These are phyloP conservation scores for Phaeodactylum tricornutum DNA, from an alignment of 108 stramenopile species.

Conservation along the genomic window DNA sequence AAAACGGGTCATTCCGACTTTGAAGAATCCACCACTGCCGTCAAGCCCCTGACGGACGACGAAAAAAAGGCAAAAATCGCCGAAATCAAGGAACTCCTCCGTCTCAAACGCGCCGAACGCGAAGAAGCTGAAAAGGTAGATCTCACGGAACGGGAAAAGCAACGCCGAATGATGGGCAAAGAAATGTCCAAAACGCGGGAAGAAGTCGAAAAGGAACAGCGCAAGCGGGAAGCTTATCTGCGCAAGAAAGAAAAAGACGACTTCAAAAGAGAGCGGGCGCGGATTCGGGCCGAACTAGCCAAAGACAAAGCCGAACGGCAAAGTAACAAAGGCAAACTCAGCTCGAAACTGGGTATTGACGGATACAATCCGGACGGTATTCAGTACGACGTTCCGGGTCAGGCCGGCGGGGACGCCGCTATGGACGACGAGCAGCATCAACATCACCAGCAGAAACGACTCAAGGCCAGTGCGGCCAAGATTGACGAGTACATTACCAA, in stretches of 20 bases:
- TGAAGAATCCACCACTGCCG: constrained; percentile 70
- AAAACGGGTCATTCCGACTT: constrained; percentile 88
- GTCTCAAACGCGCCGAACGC: constrained; percentile 71
- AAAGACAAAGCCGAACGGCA: constrained; percentile 83
- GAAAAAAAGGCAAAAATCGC: constrained; percentile 85
- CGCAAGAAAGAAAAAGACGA: constrained; percentile 75
- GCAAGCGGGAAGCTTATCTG: constrained; percentile 59
- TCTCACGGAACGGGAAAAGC: constrained; percentile 75
- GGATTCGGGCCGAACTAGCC: constrained; percentile 86
- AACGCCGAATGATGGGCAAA: constrained; percentile 57
- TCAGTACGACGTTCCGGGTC: constrained; percentile 64
- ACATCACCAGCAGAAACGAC: constrained; percentile 37
- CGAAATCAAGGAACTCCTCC: constrained; percentile 80
- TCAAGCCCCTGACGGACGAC: constrained; percentile 77
- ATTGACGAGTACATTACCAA: constrained; percentile 79
- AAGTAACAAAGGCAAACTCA: constrained; percentile 82
- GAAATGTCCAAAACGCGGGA: constrained; percentile 72
- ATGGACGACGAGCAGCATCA: constrained; percentile 12
- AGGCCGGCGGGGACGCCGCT: constrained; percentile 18
- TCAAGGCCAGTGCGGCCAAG: constrained; percentile 38
- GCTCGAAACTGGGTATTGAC: constrained; percentile 74
- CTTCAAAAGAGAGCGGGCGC: constrained; percentile 58
- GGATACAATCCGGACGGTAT: constrained; percentile 90
- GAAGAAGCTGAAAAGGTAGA: constrained; percentile 83
- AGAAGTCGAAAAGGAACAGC: constrained; percentile 72